Conservation (phyloP, 1,284 basidiomycete genomes). For the Mycosarcoma maydis region DNA sequence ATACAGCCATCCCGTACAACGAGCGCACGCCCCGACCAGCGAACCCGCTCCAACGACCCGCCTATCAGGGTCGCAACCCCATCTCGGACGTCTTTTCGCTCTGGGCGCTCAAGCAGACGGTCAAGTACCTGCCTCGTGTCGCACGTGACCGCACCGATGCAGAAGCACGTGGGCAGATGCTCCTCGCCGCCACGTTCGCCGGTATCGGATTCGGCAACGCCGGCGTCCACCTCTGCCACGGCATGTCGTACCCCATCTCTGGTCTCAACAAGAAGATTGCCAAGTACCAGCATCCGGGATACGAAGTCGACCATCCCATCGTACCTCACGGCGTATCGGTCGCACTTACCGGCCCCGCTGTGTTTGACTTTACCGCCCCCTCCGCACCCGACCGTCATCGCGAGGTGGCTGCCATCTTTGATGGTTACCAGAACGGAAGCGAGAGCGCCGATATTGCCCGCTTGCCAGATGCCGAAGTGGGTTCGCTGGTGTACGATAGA, state of each 20-base stretch:
- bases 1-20: conserved; percentile 71
- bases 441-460: conserved; percentile 68
- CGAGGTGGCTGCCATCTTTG: conserved; percentile 86
- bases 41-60: conserved; percentile 86
- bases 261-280: conserved; percentile 86
- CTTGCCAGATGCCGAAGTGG: conserved; percentile 84
- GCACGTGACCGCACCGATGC: conserved; percentile 79
- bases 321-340: conserved; percentile 76
- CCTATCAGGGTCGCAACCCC: conserved; percentile 96
- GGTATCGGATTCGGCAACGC: conserved; percentile 95
- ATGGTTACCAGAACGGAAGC: conserved; percentile 63
- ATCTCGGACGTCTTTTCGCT: conserved; percentile 92
- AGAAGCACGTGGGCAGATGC: conserved; percentile 89
- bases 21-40: conserved; percentile 86
- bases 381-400: conserved; percentile 87
- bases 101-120: conserved; percentile 91
- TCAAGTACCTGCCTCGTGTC: conserved; percentile 88
- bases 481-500: conserved; percentile 82
- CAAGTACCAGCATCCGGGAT: conserved; percentile 72
- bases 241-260: conserved; percentile 58
- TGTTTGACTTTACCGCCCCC: conserved; percentile 64
- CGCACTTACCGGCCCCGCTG: conserved; percentile 47
- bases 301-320: conserved; percentile 81
- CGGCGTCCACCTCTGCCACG: conserved; percentile 73
- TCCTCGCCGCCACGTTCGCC: conserved; percentile 73